A percentile compares a stretch with the other conserved stretches of the same genome.
phyloP scores from a whole-genome alignment of 2,329 filamentous ascomycete genomes.

The Waltergamsia citrina region DNA sequence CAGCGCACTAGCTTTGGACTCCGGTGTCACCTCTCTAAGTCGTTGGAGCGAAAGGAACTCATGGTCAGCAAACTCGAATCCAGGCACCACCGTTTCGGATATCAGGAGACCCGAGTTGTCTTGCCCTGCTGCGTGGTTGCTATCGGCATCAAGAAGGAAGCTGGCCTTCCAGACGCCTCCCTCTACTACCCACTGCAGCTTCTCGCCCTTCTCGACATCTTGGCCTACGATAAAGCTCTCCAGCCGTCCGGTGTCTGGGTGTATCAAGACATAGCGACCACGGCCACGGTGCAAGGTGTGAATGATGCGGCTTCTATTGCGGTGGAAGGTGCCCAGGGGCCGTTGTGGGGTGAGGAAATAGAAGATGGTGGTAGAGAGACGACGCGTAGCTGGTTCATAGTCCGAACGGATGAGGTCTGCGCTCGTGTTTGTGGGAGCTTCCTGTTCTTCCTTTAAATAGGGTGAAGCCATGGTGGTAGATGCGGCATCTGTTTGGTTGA shows the following conservation, averaged over 20 bases:
- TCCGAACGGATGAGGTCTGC: slow-evolving; percentile 20
- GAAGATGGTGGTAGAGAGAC: slow-evolving; percentile 51
- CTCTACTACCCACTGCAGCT: slow-evolving; percentile 58
- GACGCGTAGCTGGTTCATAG: slow-evolving; percentile 32
- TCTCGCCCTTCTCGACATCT: slow-evolving; percentile 48
- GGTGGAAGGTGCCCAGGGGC: slow-evolving; percentile 52
- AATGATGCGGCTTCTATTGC: slow-evolving; percentile 51
- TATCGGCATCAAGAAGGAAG: slow-evolving; percentile 40
- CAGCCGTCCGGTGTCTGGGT: slow-evolving; percentile 41
- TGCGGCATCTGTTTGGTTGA: slow-evolving; percentile 49
- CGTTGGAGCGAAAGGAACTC: slow-evolving; percentile 49
- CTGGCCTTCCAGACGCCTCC: slow-evolving; percentile 59
- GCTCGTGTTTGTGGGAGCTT: slow-evolving; percentile 21
- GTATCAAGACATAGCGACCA: slow-evolving; percentile 55
- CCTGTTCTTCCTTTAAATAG: slow-evolving; percentile 21
- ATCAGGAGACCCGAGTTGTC: slow-evolving; percentile 48
- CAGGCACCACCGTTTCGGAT: slow-evolving; percentile 58
- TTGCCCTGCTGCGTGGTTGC: slow-evolving; percentile 12
- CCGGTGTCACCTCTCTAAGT: slow-evolving; percentile 40
- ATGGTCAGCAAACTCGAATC: slow-evolving; percentile 59
- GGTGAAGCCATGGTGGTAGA: slow-evolving; percentile 40
- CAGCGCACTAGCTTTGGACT: slow-evolving; percentile 38
- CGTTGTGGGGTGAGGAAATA: slow-evolving; percentile 50
- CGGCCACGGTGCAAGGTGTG: slow-evolving; percentile 57
- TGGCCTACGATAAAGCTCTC: slow-evolving; percentile 56